phyloP scores from a whole-genome alignment of 192 early-diverging fungal species.

The Umbelopsis sp. region DNA sequence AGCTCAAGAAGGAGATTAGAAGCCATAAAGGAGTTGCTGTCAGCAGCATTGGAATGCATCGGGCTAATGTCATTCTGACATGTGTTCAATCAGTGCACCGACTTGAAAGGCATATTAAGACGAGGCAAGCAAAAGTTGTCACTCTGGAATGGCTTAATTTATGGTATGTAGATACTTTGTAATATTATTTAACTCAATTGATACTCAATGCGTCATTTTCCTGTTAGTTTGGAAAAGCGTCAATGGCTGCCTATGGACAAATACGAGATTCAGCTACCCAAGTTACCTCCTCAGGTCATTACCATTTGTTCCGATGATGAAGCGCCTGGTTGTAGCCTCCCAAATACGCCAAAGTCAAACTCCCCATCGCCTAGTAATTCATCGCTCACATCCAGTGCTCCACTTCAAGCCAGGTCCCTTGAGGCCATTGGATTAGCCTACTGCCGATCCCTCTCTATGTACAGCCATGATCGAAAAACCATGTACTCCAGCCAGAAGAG shows the following conservation, averaged over 20 bases:
- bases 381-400: not conserved
- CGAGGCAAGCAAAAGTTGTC: not conserved
- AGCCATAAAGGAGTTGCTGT: not conserved
- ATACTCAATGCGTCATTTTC: not conserved
- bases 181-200: not conserved
- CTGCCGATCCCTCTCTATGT: not conserved
- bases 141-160: not conserved
- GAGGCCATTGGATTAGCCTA: slow-evolving; percentile 6
- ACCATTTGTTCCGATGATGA: not conserved
- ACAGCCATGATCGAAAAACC: not conserved
- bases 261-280: not conserved
- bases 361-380: not conserved
- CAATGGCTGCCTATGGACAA: not conserved
- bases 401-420: not conserved
- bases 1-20: not conserved
- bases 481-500: not conserved
- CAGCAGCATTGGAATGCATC: slow-evolving; percentile 5
- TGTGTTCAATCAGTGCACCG: not conserved
- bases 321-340: not conserved
- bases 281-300: not conserved
- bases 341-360: not conserved
- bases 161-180: not conserved
- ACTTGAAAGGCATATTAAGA: slow-evolving; percentile 1
- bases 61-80: slow-evolving; percentile 7
- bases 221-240: not conserved